Percentiles rank a stretch among this genome's conserved stretches.
These are phyloP conservation scores for Quercus variabilis DNA, from an alignment of 306 rosid genomes.

Conservation along the genomic window DNA sequence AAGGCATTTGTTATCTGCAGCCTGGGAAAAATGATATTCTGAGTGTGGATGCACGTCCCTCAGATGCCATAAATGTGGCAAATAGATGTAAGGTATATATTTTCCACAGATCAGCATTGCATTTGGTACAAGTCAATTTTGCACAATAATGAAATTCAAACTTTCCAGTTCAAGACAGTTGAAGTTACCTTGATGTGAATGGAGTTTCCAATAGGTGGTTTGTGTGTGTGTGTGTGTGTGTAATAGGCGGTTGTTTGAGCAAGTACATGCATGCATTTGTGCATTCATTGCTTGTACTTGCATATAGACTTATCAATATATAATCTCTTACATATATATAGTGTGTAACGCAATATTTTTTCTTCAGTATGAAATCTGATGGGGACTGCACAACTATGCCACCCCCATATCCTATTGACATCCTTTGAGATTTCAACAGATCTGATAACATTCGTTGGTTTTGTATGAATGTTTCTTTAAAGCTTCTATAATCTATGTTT, in stretches of 20 bases:
- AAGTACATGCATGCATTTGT: background rate
- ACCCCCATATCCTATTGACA: background rate
- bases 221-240: no score
- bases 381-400: background rate
- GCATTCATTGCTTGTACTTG: background rate
- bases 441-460: background rate
- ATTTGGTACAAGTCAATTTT: conserved; percentile 1
- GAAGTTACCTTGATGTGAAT: background rate
- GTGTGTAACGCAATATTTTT: background rate
- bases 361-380: background rate
- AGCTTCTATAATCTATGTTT: conserved; percentile 18
- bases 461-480: background rate
- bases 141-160: background rate
- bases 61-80: conserved; percentile 94
- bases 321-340: background rate
- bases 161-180: background rate
- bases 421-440: background rate
- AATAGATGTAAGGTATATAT: conserved; percentile 71
- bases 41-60: conserved; percentile 89
- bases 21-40: conserved; percentile 63
- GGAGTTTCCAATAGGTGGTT: no score
- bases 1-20: conserved; percentile 54
- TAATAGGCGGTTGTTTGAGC: background rate
- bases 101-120: conserved; percentile 4
- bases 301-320: background rate